Evolutionary conservation across 208 protist species (phyloP), one percentile per base, ranked within the genome.

Genomic region (Trypanosomatidae sp.): DNA sequence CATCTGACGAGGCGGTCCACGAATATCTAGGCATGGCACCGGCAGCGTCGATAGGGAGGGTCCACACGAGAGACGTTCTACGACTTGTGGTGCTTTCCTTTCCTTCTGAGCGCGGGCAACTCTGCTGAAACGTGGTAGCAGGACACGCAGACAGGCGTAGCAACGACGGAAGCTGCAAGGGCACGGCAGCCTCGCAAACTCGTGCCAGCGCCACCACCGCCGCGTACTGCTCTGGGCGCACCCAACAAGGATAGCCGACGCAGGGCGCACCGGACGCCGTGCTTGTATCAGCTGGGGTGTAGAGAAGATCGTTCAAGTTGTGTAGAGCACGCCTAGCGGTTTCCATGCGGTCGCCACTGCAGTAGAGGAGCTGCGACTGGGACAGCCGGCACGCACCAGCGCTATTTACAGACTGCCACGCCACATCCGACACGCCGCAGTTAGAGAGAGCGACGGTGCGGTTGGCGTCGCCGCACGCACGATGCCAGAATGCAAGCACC

Each of bases 161-260:
- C 47, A 95, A 77, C 55, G 81, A 66, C 2, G 90, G 87, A 12
- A 81, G 55, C 50, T 75, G 77, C 71, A 86, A 71, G 1, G 88
- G 88, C 39, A 95, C 76, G 1, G 91, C 88, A 0, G 86, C 81
- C 58, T 95, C 88, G 64, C 85, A 73, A 15, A 93, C 69, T 46
- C 73, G 53, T 59, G 87, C 78, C 15, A 95, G 74, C 12, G 86
- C 86, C 43, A 82, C 67, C 41, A 82, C 66, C 43, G 74, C 80
- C 33, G 41, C 44, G 8, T 72, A 66, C 22, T 82, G 58, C 8
- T 62, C 39, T 22, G 59, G 33, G 2, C 30, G 66, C 30, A 76
- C 73, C 74, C 74, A 76, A 36, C 73, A 80, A 12, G 58, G 43
- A 25, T 66, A 62, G 47, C 71, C 78, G 25, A 62, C 50, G 36